A percentile compares a stretch with the other conserved stretches of the same genome.
These are phyloP conservation scores for Chimonanthus salicifolius DNA, from an alignment of 164 flowering plant species.

Conservation along the genomic window DNA sequence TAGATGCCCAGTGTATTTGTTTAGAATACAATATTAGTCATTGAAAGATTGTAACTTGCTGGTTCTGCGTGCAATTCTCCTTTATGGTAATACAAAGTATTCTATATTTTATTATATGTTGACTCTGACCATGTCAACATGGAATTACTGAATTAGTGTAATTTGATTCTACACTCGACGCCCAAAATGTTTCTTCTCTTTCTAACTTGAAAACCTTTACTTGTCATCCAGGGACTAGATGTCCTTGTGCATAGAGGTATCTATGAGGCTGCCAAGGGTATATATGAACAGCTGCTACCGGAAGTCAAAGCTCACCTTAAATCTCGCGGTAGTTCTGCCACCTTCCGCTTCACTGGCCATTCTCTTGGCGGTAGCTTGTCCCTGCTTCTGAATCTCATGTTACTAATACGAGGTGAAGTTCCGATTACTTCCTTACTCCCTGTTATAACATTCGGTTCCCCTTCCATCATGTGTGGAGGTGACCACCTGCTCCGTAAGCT, in stretches of 20 bases:
- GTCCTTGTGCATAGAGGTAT: slow-evolving; percentile 94
- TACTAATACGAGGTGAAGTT: slow-evolving; percentile 74
- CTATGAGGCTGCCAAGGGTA: slow-evolving; percentile 96
- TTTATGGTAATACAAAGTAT: no score
- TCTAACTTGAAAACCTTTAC: background rate
- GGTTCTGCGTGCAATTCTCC: no score
- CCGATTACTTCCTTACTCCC: slow-evolving; percentile 81
- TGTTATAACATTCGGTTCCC: slow-evolving; percentile 91
- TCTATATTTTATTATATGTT: no score
- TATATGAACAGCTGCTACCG: slow-evolving; percentile 88
- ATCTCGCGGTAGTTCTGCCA: slow-evolving; percentile 55
- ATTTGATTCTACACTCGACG: no score
- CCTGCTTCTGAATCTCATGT: slow-evolving; percentile 77
- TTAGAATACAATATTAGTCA: no score
- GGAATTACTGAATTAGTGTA: no score
- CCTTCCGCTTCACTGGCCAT: slow-evolving; percentile 95
- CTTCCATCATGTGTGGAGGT: slow-evolving; percentile 90
- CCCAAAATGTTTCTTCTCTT: no score
- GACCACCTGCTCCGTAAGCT: slow-evolving; percentile 63
- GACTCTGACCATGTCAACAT: no score
- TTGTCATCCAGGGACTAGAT: slow-evolving; percentile 60
- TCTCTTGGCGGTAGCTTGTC: slow-evolving; percentile 96
- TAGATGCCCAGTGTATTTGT: no score
- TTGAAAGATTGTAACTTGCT: no score
- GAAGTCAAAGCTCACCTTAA: slow-evolving; percentile 68